These are phyloP conservation scores for Phytophthora aleatoria DNA, from an alignment of 352 stramenopile genomes.

Conservation along the genomic window DNA sequence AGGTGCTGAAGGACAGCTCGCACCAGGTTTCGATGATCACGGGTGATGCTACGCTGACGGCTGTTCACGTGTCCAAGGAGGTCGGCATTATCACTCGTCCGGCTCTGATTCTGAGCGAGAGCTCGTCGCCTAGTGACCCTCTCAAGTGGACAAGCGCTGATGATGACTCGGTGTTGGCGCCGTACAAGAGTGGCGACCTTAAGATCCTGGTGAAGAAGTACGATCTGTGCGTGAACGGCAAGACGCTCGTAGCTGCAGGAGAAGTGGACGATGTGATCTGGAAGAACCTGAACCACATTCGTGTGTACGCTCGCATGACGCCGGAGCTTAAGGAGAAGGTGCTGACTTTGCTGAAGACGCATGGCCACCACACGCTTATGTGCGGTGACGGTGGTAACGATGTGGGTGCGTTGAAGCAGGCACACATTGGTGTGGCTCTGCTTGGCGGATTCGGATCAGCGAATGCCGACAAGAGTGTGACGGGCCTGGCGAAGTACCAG, in stretches of 20 bases:
- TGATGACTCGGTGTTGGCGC: slow-evolving; percentile 68
- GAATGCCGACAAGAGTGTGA: slow-evolving; percentile 89
- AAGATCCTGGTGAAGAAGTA: slow-evolving; percentile 73
- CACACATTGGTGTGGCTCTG: slow-evolving; percentile 85
- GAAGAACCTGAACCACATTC: slow-evolving; percentile 77
- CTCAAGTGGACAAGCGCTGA: slow-evolving; percentile 85
- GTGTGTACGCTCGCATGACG: slow-evolving; percentile 97
- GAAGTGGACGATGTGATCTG: slow-evolving; percentile 87
- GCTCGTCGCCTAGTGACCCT: slow-evolving; percentile 31
- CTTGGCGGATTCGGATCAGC: slow-evolving; percentile 83
- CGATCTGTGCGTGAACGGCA: slow-evolving; percentile 86
- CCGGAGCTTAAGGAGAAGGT: slow-evolving; percentile 97
- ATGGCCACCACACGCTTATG: slow-evolving; percentile 95
- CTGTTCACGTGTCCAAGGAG: slow-evolving; percentile 95
- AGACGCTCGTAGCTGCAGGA: slow-evolving; percentile 69
- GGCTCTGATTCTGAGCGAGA: slow-evolving; percentile 75
- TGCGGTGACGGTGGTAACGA: slow-evolving; percentile 99
- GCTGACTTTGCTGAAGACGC: slow-evolving; percentile 93
- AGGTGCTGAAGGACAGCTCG: slow-evolving; percentile 91
- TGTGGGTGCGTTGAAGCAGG: slow-evolving; percentile 94
- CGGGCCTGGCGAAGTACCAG: slow-evolving; percentile 74
- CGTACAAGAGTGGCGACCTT: slow-evolving; percentile 75
- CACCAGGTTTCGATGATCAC: slow-evolving; percentile 99
- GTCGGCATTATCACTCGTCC: slow-evolving; percentile 92
- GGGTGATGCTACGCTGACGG: slow-evolving; percentile 97